Base-by-base conservation (phyloP, 2,329 filamentous ascomycete genomes). In the Leptographium procerum region DNA sequence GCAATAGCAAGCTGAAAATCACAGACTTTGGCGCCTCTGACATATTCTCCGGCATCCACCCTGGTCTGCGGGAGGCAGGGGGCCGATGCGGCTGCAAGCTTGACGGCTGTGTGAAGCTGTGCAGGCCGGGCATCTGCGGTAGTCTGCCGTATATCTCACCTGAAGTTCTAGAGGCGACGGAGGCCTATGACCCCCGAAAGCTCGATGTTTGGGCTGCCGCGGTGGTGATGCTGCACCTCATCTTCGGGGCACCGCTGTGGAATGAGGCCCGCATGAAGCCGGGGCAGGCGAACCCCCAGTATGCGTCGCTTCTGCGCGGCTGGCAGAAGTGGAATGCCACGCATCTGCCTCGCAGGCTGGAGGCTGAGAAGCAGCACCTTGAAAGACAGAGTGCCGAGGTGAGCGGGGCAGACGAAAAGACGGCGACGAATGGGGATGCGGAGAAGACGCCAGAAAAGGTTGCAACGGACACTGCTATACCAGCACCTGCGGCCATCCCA, bases 1-100 rank as follows among this genome's bases (percentile, higher is more conserved):
- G 83, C 65, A 83, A 90, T 60, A 89, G 89, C 67, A 86, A 89
- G 69, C 77, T 95, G 58, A 95, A 95, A 73, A 91, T 96, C 60
- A 91, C 89, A 55, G 91, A 96, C 69, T 95, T 96, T 73, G 91
- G 91, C 57, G 88, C 92, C 16, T 91, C 89, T 0, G 89, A 94
- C 68, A 87, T 95, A 22, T 95, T 95, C 68, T 83, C 80, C 57
- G 90, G 89, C 45, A 85, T 85, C 55, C 89, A 95, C 69, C 90
- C 89, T 0, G 90, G 89, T 33, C 73, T 91, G 47, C 80, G 87
- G 60, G 83, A 86, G 65, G 81, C 87, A 14, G 83, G 84, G 56
- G 87, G 88, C 58, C 80, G 87, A 66, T 91, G 87, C 69, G 88
- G 87, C 53, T 80, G 81, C 67, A 81, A 85, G 63, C 89, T 91